phyloP scores from a whole-genome alignment of 352 stramenopile species.

The Globisporangium takayamanum region DNA sequence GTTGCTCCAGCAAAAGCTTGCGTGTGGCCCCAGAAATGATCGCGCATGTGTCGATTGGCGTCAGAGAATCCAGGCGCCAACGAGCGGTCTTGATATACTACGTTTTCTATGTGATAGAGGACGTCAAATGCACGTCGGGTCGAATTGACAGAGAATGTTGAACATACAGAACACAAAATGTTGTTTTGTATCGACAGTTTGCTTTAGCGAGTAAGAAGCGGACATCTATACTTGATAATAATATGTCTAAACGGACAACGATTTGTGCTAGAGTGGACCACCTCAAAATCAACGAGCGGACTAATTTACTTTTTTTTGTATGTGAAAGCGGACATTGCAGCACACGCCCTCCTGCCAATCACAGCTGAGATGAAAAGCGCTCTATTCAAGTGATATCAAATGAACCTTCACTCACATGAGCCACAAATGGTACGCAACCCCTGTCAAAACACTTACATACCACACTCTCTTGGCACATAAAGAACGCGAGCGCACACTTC shows the following conservation, averaged over 20 bases:
- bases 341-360: no score
- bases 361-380: no score
- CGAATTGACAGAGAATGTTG: background rate
- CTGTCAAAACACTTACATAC: background rate
- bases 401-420: background rate
- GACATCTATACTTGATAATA: no score
- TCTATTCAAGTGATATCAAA: no score
- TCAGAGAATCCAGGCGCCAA: background rate
- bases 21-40: background rate
- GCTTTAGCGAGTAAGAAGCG: background rate
- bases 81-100: background rate
- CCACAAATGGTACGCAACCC: background rate
- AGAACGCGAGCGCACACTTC: background rate
- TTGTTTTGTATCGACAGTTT: background rate
- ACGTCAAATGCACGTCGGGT: no score
- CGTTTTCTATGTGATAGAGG: background rate
- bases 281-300: no score
- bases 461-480: background rate
- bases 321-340: no score
- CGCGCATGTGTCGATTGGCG: background rate
- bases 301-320: no score
- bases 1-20: background rate
- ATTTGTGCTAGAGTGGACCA: no score
- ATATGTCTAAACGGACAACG: no score
- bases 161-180: background rate